Evolutionary conservation across 441 rosid genomes (phyloP).

Genomic region (Erodium trifolium): DNA sequence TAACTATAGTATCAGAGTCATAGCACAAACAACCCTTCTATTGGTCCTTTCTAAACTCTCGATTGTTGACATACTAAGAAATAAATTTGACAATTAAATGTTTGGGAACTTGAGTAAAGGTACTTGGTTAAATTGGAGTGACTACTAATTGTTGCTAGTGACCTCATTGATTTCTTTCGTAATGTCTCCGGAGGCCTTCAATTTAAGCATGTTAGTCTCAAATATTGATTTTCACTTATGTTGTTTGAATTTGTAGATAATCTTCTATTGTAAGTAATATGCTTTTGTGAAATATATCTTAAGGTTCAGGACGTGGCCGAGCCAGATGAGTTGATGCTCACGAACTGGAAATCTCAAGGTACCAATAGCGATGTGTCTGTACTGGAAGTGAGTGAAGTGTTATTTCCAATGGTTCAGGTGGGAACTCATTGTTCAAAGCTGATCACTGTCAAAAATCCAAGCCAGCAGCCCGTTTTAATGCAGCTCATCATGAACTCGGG

Average conservation of each 20-base stretch:
- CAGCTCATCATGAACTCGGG: conserved; percentile 64
- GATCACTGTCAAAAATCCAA: conserved; percentile 65
- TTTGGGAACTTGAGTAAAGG: neutral
- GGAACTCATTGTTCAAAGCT: conserved; percentile 42
- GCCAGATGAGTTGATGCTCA: conserved; percentile 45
- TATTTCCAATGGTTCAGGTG: conserved; percentile 45
- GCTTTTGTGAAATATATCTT: conserved; percentile 19
- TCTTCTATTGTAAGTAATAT: conserved; percentile 12
- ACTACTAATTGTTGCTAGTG: neutral
- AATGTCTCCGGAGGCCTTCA: neutral
- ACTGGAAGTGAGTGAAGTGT: conserved; percentile 42
- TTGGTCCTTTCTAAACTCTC: neutral
- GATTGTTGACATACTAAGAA: neutral
- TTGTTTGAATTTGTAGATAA: neutral
- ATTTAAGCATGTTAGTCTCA: conserved; percentile 5
- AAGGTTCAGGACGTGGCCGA: conserved; percentile 31
- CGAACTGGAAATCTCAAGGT: conserved; percentile 63
- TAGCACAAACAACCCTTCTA: neutral
- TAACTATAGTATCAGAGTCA: too few species aligned
- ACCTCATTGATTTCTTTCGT: neutral
- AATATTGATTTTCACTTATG: conserved; percentile 1
- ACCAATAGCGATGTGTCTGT: conserved; percentile 38
- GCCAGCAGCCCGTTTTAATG: conserved; percentile 56
- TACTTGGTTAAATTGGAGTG: neutral
- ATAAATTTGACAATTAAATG: neutral